Base-by-base conservation (phyloP, 768 basidiomycete species). In the Lactarius tabidus region DNA sequence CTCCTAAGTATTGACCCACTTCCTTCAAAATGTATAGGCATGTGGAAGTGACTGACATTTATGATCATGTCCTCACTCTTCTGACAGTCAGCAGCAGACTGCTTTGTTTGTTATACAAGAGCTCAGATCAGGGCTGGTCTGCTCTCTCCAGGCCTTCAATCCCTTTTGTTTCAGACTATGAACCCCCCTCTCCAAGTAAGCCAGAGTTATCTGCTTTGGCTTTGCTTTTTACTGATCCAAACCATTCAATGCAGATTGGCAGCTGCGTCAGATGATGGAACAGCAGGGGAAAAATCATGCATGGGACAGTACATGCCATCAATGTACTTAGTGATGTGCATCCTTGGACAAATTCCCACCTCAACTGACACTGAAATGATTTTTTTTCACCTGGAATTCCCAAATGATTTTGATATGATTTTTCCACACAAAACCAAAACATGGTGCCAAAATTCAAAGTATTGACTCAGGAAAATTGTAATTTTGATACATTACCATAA, bases 151-250 rank as follows among this genome's bases (percentile, higher is more conserved):
- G 62, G 59, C 62, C 58, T 57, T 28, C 23, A 56, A 48, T 51
- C 66, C 72, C 81, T n/a, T 74, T 76, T 86, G 83, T 85, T 85
- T 84, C 82, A 85, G n/a, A 82, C 85, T 87, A 89, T 89, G 87
- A 89, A 70, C 54, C 58, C 57, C 18, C 53, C 62, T 1, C 84
- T 39, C 86, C 89, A 71, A 68, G 86, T 77, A n/a, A 29, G 58
- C 53, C 14, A 23, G 61, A 33, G 10, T 26, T 1, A 18, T 36
- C 38, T 33, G 23, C 51, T 28, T 29, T 51, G 28, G 17, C 60
- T 57, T 45, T 59, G 60, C 59, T 53, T 41, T 48, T 54, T 56
- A 59, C 67, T 69, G 68, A 65, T 61, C 28, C 45, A 59, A 57
- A 62, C 62, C 66, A 33, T 5, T 26, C 29, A 23, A 45, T 26